These are phyloP conservation scores for Babesia caballi DNA, from an alignment of 169 alveolate species.

Conservation along the genomic window DNA sequence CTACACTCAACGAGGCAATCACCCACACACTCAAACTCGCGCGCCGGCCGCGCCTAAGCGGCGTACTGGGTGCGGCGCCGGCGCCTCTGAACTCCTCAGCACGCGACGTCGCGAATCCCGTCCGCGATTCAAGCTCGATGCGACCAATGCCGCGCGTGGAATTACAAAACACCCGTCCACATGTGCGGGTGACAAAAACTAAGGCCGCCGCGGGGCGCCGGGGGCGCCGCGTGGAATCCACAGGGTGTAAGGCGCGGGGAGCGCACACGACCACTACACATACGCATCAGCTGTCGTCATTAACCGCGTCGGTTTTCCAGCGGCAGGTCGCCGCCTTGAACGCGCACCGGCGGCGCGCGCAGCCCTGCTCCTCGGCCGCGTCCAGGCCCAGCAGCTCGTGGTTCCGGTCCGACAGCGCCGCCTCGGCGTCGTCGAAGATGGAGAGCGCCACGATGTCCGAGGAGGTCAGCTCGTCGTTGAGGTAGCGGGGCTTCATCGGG, in stretches of 20 bases:
- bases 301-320: not conserved
- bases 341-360: not conserved
- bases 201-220: too few species aligned
- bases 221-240: not conserved
- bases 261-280: not conserved
- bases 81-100: not conserved
- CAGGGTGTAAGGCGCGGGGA: constrained; percentile 1
- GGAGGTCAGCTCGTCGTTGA: constrained; percentile 1
- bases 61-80: not conserved
- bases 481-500: constrained; percentile 1
- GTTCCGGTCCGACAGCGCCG: constrained; percentile 11
- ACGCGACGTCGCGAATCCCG: too few species aligned
- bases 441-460: constrained; percentile 23
- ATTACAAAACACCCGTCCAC: too few species aligned
- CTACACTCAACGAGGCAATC: too few species aligned
- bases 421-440: constrained; percentile 12
- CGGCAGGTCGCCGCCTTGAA: not conserved
- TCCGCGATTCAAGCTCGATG: too few species aligned
- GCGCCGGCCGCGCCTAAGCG: too few species aligned
- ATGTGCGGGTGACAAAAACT: too few species aligned
- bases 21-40: too few species aligned
- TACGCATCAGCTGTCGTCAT: not conserved
- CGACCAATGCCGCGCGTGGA: too few species aligned
- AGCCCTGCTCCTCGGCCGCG: not conserved
- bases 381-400: constrained; percentile 15